These are phyloP conservation scores for Aspergillus thermomutatus DNA, from an alignment of 2,329 filamentous ascomycete genomes.

Conservation along the genomic window DNA sequence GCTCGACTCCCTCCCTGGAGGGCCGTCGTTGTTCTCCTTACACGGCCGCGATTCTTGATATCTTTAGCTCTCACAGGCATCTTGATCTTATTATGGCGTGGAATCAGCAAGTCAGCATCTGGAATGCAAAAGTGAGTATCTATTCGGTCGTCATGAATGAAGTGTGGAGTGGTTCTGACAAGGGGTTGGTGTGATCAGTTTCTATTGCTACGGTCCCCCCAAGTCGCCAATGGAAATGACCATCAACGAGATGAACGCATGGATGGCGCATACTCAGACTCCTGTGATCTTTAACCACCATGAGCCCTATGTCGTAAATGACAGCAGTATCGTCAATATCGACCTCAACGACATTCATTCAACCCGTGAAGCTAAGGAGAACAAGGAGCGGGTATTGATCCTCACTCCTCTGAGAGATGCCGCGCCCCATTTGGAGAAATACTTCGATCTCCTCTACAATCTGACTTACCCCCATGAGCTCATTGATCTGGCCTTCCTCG, in stretches of 20 bases:
- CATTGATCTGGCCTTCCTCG: slow-evolving; percentile 92
- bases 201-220: slow-evolving; percentile 93
- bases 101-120: slow-evolving; percentile 72
- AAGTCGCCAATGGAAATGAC: slow-evolving; percentile 97
- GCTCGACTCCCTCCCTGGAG: slow-evolving; percentile 73
- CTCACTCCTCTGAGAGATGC: slow-evolving; percentile 92
- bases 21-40: slow-evolving; percentile 66
- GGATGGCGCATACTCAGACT: slow-evolving; percentile 84
- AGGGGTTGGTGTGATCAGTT: slow-evolving; percentile 53
- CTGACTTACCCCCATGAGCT: slow-evolving; percentile 92
- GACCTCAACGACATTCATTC: slow-evolving; percentile 83
- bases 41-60: slow-evolving; percentile 73
- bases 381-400: slow-evolving; percentile 84
- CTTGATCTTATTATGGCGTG: slow-evolving; percentile 81
- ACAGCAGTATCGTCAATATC: slow-evolving; percentile 71
- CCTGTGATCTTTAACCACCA: slow-evolving; percentile 97
- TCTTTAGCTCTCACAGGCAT: slow-evolving; percentile 67
- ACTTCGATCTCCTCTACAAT: slow-evolving; percentile 88
- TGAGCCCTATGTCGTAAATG: slow-evolving; percentile 79
- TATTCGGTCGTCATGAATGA: neutral
- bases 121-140: slow-evolving; percentile 81
- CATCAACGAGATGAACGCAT: slow-evolving; percentile 82
- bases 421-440: slow-evolving; percentile 73
- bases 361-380: slow-evolving; percentile 71
- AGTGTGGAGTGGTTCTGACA: slow-evolving; percentile 11